Conservation (phyloP, 2,329 filamentous ascomycete genomes). For the Fusarium pseudocircinatum region DNA sequence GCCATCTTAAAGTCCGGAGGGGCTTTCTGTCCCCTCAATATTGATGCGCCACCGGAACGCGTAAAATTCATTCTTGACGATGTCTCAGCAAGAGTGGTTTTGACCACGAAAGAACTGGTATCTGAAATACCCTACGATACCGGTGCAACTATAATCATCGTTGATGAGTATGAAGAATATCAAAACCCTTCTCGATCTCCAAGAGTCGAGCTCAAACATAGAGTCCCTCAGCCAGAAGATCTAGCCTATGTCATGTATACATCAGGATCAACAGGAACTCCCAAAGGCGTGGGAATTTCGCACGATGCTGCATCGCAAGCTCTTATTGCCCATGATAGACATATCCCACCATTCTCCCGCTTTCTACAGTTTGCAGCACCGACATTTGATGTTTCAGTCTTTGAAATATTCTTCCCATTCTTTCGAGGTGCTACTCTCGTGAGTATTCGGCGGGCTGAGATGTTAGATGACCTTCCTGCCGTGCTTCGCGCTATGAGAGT, state of each 20-base stretch:
- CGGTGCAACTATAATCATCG: conserved; percentile 49
- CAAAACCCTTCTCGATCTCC: neutral
- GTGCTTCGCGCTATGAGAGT: conserved; percentile 72
- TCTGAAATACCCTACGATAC: conserved; percentile 50
- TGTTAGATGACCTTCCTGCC: conserved; percentile 79
- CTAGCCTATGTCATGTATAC: conserved; percentile 95
- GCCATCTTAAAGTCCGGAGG: conserved; percentile 83
- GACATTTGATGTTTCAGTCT: conserved; percentile 94
- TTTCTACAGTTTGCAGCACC: conserved; percentile 94
- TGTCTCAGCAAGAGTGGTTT: conserved; percentile 73
- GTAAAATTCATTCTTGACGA: conserved; percentile 84
- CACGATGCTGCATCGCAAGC: conserved; percentile 85
- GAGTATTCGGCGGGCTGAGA: conserved; percentile 71
- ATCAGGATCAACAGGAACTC: conserved; percentile 86
- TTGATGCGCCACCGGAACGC: conserved; percentile 80
- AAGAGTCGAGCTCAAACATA: conserved; percentile 12
- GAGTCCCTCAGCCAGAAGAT: conserved; percentile 47
- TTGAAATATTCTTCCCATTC: conserved; percentile 92
- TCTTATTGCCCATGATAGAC: conserved; percentile 79
- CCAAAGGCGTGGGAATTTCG: conserved; percentile 87
- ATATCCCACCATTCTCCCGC: conserved; percentile 78
- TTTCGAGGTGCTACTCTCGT: conserved; percentile 79
- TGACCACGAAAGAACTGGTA: conserved; percentile 66
- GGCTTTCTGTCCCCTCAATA: conserved; percentile 85
- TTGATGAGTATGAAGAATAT: conserved; percentile 44